Conservation (phyloP, 2,329 filamentous ascomycete genomes). For the Lachnellula suecica region DNA sequence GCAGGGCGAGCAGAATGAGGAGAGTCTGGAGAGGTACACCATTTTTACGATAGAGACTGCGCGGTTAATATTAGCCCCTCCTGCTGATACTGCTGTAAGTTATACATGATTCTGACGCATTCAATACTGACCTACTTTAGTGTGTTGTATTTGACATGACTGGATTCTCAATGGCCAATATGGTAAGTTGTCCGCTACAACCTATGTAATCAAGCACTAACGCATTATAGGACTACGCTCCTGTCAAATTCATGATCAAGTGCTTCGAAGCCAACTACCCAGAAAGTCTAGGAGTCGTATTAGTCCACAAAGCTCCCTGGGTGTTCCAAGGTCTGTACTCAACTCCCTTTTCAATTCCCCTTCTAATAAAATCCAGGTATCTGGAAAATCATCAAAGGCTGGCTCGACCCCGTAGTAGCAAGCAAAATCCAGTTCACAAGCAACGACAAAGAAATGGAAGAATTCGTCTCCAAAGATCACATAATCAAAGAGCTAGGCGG, state of each 20-base stretch:
- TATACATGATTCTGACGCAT: background rate
- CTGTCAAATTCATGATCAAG: constrained; percentile 99
- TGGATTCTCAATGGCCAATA: constrained; percentile 88
- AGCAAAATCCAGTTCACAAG: constrained; percentile 93
- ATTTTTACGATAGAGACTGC: constrained; percentile 94
- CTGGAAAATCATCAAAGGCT: constrained; percentile 92
- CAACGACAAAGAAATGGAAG: constrained; percentile 72
- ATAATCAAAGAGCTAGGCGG: constrained; percentile 86
- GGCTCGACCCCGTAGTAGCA: constrained; percentile 96
- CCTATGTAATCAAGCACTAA: background rate
- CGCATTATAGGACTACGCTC: constrained; percentile 73
- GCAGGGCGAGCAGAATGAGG: constrained; percentile 77
- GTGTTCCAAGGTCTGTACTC: constrained; percentile 75
- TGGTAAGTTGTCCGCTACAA: constrained; percentile 54
- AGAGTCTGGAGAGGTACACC: constrained; percentile 83
- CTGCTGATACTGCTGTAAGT: constrained; percentile 88
- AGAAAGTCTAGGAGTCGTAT: constrained; percentile 82
- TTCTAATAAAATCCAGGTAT: constrained; percentile 57
- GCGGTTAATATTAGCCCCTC: constrained; percentile 75
- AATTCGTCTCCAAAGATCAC: constrained; percentile 68
- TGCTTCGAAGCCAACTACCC: constrained; percentile 99
- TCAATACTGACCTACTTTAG: constrained; percentile 43
- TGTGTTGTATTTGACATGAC: constrained; percentile 97
- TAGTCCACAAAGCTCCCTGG: constrained; percentile 97
- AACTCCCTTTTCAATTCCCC: background rate